phyloP scores from a whole-genome alignment of 2,329 filamentous ascomycete genomes.

The Pestalotiopsis sp. region DNA sequence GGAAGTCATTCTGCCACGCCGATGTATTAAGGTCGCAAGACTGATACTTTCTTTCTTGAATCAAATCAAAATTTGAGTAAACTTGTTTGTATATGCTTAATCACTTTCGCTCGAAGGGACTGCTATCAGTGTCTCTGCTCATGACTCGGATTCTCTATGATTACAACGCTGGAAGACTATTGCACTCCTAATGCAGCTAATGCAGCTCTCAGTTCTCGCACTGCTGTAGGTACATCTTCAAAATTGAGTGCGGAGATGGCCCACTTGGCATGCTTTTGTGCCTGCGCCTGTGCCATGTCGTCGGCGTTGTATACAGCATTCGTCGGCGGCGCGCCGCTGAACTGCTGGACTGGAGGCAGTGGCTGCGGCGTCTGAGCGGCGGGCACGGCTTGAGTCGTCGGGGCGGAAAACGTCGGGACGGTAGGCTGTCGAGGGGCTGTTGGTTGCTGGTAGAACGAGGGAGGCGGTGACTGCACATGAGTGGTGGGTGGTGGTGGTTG shows the following conservation, averaged over 20 bases:
- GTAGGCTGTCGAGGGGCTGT: conserved; percentile 18
- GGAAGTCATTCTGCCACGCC: not conserved
- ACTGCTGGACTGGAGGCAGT: conserved; percentile 18
- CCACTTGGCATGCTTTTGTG: conserved; percentile 96
- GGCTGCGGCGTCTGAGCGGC: conserved; percentile 18
- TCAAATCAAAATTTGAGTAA: not conserved
- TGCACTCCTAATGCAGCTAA: conserved; percentile 68
- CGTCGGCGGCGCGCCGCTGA: conserved; percentile 21
- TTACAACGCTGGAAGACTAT: conserved; percentile 28
- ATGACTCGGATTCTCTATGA: not conserved
- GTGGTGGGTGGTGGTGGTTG: conserved; percentile 22
- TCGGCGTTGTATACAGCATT: conserved; percentile 55
- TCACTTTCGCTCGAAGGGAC: not conserved
- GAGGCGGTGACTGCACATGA: not conserved
- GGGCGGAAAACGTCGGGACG: conserved; percentile 20
- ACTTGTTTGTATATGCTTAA: not conserved
- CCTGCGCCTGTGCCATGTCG: conserved; percentile 69
- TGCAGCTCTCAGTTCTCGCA: conserved; percentile 79
- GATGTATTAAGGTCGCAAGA: not conserved
- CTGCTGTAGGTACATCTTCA: conserved; percentile 88
- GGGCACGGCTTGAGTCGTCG: conserved; percentile 12
- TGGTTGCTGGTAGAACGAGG: conserved; percentile 22
- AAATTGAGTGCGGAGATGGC: conserved; percentile 96
- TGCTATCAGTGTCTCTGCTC: not conserved
- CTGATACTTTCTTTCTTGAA: not conserved